These are phyloP conservation scores for Penicillium brasilianum DNA, from an alignment of 2,329 filamentous ascomycete species.

Conservation along the genomic window DNA sequence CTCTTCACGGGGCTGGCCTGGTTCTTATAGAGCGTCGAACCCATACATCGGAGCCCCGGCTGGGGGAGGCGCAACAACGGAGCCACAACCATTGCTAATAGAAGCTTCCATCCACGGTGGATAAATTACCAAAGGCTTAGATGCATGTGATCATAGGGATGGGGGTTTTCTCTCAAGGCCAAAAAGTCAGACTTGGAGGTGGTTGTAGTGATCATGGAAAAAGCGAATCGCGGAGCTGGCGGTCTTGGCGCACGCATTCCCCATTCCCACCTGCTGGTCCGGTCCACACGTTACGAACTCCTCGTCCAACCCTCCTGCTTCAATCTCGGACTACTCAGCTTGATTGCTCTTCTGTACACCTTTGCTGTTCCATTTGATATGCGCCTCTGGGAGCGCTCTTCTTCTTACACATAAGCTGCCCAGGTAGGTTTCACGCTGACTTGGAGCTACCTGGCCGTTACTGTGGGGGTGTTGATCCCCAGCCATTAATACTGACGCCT, in stretches of 20 bases:
- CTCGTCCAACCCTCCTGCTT: slow-evolving; percentile 8
- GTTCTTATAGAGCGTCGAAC: slow-evolving; percentile 24
- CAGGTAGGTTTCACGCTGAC: slow-evolving; percentile 26
- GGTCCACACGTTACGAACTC: slow-evolving; percentile 28
- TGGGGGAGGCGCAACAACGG: slow-evolving; percentile 37
- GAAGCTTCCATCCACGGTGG: slow-evolving; percentile 15
- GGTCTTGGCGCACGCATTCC: slow-evolving; percentile 32
- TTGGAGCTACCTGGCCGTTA: slow-evolving; percentile 25
- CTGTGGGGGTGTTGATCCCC: slow-evolving; percentile 25
- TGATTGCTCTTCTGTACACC: slow-evolving; percentile 2
- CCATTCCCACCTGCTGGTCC: slow-evolving; percentile 7
- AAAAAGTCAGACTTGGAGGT: slow-evolving; percentile 7
- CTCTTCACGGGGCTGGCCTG: slow-evolving; percentile 16
- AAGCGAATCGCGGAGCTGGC: slow-evolving; percentile 24
- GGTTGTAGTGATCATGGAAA: neutral
- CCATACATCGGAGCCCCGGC: slow-evolving; percentile 31
- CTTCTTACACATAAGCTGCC: slow-evolving; percentile 12
- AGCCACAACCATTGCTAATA: slow-evolving; percentile 37
- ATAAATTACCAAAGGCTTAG: slow-evolving; percentile 4
- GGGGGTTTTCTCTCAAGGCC: slow-evolving; percentile 1
- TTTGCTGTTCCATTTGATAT: slow-evolving; percentile 12
- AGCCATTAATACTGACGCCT: slow-evolving; percentile 34
- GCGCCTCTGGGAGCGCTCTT: slow-evolving; percentile 11
- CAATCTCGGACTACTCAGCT: slow-evolving; percentile 9
- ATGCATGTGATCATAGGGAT: slow-evolving; percentile 10